phyloP scores from a whole-genome alignment of 1,139 yeast genomes.

The Candida tropicalis region DNA sequence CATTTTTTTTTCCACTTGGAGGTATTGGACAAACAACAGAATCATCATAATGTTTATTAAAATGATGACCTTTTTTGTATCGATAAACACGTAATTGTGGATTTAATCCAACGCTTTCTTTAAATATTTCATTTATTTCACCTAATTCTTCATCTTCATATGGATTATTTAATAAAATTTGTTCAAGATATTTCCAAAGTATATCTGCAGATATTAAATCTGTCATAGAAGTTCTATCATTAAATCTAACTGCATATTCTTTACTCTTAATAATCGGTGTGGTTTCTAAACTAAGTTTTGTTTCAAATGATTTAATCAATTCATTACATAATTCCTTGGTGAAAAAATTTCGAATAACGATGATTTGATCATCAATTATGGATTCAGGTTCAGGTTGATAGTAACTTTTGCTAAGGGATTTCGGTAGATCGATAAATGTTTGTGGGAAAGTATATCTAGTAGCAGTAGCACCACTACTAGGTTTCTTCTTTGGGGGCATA shows the following conservation, averaged over 20 bases:
- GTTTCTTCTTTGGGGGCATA: slow-evolving; percentile 13
- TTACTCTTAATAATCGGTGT: slow-evolving; percentile 53
- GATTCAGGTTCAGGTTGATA: slow-evolving; percentile 38
- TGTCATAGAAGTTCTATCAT: slow-evolving; percentile 51
- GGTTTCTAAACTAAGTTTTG: slow-evolving; percentile 40
- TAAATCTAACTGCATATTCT: slow-evolving; percentile 61
- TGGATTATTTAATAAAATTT: slow-evolving; percentile 33
- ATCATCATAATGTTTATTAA: slow-evolving; percentile 67
- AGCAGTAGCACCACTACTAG: too few relatives aligned
- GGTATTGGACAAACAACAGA: slow-evolving; percentile 42
- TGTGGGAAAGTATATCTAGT: slow-evolving; percentile 31
- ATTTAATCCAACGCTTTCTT: slow-evolving; percentile 51
- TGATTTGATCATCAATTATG: slow-evolving; percentile 44
- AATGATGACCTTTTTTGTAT: slow-evolving; percentile 60
- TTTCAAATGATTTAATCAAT: slow-evolving; percentile 40
- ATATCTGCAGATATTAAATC: slow-evolving; percentile 42
- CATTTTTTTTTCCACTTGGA: slow-evolving; percentile 24
- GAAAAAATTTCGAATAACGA: slow-evolving; percentile 48
- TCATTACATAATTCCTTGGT: slow-evolving; percentile 44
- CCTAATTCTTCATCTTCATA: slow-evolving; percentile 33
- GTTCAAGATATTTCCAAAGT: slow-evolving; percentile 48
- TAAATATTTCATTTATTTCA: slow-evolving; percentile 30
- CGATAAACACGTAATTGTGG: slow-evolving; percentile 61
- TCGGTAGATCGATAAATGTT: slow-evolving; percentile 24
- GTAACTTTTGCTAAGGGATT: slow-evolving; percentile 26